phyloP scores from a whole-genome alignment of 257 asterid species.

The Plantago ovata region DNA sequence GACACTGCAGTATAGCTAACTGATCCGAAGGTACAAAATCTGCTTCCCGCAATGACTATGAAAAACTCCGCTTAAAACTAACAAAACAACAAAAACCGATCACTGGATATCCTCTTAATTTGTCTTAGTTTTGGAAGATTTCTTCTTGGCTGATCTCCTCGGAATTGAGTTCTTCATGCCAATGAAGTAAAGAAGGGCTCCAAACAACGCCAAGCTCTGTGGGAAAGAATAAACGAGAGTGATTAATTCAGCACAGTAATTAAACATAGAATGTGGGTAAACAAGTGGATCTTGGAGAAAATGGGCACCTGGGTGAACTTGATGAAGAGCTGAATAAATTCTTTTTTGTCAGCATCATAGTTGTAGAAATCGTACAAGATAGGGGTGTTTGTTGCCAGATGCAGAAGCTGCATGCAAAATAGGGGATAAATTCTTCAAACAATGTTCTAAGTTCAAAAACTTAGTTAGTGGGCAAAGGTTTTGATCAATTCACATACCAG shows the following conservation, averaged over 20 bases:
- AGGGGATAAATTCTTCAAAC: background rate
- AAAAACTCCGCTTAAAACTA: background rate
- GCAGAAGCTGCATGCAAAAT: constrained; percentile 48
- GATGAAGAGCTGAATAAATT: constrained; percentile 62
- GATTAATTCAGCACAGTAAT: background rate
- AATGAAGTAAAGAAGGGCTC: constrained; percentile 77
- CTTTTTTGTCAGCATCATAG: constrained; percentile 77
- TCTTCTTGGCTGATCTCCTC: constrained; percentile 73
- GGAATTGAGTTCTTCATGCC: constrained; percentile 95
- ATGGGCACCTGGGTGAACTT: constrained; percentile 74
- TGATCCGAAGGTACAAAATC: constrained; percentile 3
- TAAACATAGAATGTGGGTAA: background rate
- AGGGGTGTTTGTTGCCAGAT: constrained; percentile 68
- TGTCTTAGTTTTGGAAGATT: constrained; percentile 66
- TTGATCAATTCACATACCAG: constrained; percentile 43
- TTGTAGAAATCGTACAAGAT: constrained; percentile 91
- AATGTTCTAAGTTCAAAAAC: background rate
- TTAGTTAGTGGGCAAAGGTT: background rate
- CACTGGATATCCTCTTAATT: constrained; percentile 32
- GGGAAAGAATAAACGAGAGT: constrained; percentile 3
- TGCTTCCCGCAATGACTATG: background rate
- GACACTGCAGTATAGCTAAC: background rate
- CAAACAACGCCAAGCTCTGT: constrained; percentile 77
- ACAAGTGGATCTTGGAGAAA: background rate
- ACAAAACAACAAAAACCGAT: background rate